Percentiles rank a stretch among this genome's conserved stretches.
Evolutionary conservation across 1,139 yeast species (phyloP).

Genomic region (Debaryomycetaceae sp.): DNA sequence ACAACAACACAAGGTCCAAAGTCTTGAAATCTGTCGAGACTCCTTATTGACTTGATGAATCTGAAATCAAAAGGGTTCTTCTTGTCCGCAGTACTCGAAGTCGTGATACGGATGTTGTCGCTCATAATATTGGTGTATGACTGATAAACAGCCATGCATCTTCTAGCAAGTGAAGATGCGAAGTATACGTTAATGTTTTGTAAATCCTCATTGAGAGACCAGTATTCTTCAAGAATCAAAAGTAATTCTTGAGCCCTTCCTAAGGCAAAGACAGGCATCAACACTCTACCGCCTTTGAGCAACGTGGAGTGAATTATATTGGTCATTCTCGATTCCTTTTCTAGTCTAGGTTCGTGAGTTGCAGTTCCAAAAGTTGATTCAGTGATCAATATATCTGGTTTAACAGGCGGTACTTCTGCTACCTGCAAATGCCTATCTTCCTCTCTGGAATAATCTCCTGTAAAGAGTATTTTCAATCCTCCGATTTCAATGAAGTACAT

Average conservation of each 20-base stretch:
- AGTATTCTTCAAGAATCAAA: constrained; percentile 87
- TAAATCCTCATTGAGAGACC: constrained; percentile 81
- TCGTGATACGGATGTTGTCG: constrained; percentile 75
- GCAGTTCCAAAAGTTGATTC: constrained; percentile 99
- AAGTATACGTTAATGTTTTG: constrained; percentile 81
- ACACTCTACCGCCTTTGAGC: constrained; percentile 84
- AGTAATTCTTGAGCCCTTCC: constrained; percentile 95
- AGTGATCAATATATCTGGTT: constrained; percentile 87
- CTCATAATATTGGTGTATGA: constrained; percentile 97
- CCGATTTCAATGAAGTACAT: constrained; percentile 96
- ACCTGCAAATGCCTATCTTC: constrained; percentile 92
- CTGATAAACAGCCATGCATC: constrained; percentile 96
- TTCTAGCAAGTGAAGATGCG: constrained; percentile 90
- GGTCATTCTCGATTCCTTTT: constrained; percentile 78
- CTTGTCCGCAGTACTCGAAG: constrained; percentile 44
- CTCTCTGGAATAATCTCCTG: constrained; percentile 96
- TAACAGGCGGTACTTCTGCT: constrained; percentile 88
- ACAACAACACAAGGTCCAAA: constrained; percentile 94
- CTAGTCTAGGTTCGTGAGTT: constrained; percentile 86
- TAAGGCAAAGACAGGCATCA: constrained; percentile 91
- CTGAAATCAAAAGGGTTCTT: constrained; percentile 87
- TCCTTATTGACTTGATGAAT: constrained; percentile 75
- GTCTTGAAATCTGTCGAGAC: constrained; percentile 82
- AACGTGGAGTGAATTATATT: constrained; percentile 81
- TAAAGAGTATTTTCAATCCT: constrained; percentile 81